These are phyloP conservation scores for Spizellomyces sp. DNA, from an alignment of 192 early-diverging fungal species.

Conservation along the genomic window DNA sequence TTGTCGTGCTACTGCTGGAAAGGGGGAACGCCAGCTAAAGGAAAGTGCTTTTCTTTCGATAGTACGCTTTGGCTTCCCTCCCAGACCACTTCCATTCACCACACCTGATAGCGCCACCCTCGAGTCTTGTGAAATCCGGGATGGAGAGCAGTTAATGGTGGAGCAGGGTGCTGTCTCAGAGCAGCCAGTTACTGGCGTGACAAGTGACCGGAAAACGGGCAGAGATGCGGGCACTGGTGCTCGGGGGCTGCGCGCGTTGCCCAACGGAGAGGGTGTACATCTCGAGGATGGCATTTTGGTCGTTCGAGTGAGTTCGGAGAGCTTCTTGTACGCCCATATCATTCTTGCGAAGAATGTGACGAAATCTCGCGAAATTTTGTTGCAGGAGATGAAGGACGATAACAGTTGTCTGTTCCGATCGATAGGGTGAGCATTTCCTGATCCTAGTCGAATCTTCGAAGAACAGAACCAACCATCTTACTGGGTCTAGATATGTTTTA, in stretches of 20 bases:
- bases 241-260: background rate
- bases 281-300: conserved; percentile 22
- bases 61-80: conserved; percentile 51
- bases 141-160: conserved; percentile 48
- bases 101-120: conserved; percentile 21
- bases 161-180: conserved; percentile 4
- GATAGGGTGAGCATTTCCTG: conserved; percentile 40
- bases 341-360: background rate
- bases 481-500: conserved; percentile 15
- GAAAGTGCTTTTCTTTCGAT: background rate
- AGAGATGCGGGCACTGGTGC: background rate
- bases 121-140: conserved; percentile 27
- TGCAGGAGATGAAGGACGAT: conserved; percentile 67
- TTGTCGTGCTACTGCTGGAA: background rate
- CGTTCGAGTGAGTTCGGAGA: conserved; percentile 14
- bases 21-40: background rate
- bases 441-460: background rate
- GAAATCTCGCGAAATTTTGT: background rate
- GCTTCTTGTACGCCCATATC: background rate
- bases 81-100: conserved; percentile 30
- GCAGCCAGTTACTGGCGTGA: background rate
- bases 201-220: background rate
- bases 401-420: conserved; percentile 75
- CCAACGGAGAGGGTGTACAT: conserved; percentile 2
- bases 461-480: background rate